A percentile compares a stretch with the other conserved stretches of the same genome.
phyloP scores from a whole-genome alignment of 495 filamentous ascomycete species.

The Rostrohypoxylon terebratum region DNA sequence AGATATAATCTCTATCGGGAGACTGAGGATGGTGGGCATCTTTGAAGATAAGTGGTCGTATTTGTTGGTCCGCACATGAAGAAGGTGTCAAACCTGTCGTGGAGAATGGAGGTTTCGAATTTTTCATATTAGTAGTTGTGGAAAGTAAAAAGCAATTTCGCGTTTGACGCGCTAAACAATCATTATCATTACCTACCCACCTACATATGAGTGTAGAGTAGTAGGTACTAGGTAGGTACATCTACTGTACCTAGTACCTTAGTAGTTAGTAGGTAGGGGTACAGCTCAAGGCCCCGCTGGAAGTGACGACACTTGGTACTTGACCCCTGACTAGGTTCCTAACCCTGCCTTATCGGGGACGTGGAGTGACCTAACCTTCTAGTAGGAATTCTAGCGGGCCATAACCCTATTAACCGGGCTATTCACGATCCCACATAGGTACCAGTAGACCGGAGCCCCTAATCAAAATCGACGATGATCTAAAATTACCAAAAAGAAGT shows the following conservation, averaged over 20 bases:
- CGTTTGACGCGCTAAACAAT: constrained; percentile 3
- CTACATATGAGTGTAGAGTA: no score
- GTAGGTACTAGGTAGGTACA: no score
- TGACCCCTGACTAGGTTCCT: neutral
- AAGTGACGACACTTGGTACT: neutral
- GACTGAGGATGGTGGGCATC: constrained; percentile 19
- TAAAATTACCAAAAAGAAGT: no score
- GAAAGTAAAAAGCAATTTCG: neutral
- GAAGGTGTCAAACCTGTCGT: neutral
- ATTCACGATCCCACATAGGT: no score
- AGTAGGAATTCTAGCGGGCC: neutral
- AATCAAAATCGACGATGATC: no score
- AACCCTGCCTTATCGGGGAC: neutral
- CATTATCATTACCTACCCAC: no score
- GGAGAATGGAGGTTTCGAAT: neutral
- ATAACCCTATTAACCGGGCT: no score
- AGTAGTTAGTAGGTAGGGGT: no score
- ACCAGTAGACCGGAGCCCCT: no score
- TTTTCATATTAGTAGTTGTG: neutral
- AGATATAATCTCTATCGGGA: constrained; percentile 27
- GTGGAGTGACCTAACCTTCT: neutral
- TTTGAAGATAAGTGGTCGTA: neutral
- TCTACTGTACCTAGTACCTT: no score
- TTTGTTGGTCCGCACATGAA: neutral
- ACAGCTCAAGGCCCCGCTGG: neutral